Percentiles rank a stretch among this genome's conserved stretches.
phyloP scores from a whole-genome alignment of 805 yeast genomes.

The Clavispora carvajalis region DNA sequence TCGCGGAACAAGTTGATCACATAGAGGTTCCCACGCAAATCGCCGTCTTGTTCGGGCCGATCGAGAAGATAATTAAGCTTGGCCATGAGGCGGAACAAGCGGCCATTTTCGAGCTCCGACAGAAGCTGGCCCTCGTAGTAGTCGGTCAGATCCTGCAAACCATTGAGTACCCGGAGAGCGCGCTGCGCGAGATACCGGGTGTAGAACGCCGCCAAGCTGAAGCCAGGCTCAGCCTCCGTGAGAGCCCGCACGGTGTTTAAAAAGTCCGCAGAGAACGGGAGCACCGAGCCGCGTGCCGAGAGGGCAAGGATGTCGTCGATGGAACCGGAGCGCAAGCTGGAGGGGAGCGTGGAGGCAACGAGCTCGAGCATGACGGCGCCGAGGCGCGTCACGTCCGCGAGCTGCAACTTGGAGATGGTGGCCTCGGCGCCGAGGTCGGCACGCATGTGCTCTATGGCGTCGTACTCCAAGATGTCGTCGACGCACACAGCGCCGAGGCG shows the following conservation, averaged over 20 bases:
- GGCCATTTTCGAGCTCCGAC: slow-evolving; percentile 80
- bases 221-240: slow-evolving; percentile 13
- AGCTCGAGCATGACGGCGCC: slow-evolving; percentile 60
- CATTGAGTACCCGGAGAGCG: slow-evolving; percentile 44
- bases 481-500: slow-evolving; percentile 70
- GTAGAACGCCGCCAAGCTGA: slow-evolving; percentile 21
- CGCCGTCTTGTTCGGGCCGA: slow-evolving; percentile 54
- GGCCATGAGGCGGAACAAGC: slow-evolving; percentile 75
- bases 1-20: slow-evolving; percentile 64
- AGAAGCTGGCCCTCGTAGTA: slow-evolving; percentile 55
- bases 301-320: slow-evolving; percentile 9
- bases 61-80: slow-evolving; percentile 77
- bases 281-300: slow-evolving; percentile 12
- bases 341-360: slow-evolving; percentile 35
- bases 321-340: slow-evolving; percentile 15
- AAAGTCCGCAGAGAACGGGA: slow-evolving; percentile 39
- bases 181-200: slow-evolving; percentile 24
- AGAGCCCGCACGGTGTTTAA: slow-evolving; percentile 26
- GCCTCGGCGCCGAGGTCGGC: slow-evolving; percentile 12
- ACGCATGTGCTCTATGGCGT: slow-evolving; percentile 22
- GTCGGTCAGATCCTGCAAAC: slow-evolving; percentile 49
- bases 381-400: slow-evolving; percentile 51
- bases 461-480: slow-evolving; percentile 54
- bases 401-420: slow-evolving; percentile 32
- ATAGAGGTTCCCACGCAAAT: slow-evolving; percentile 68